Evolutionary conservation across 2,329 filamentous ascomycete genomes (phyloP).

Genomic region (Aspergillus quadricinctus): DNA sequence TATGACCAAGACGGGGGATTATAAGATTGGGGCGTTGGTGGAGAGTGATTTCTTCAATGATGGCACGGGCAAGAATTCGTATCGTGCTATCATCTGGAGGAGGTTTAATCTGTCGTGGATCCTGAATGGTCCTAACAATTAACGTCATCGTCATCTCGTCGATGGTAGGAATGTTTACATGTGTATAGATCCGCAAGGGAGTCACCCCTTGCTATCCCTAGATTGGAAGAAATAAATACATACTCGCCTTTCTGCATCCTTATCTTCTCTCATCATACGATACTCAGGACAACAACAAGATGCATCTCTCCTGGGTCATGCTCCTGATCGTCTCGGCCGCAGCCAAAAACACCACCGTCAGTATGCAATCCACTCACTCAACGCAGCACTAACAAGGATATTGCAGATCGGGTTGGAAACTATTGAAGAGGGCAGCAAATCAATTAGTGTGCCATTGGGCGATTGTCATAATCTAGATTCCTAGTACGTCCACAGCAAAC

Average conservation of each 20-base stretch:
- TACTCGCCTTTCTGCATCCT: no score
- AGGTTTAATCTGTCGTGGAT: slow-evolving; percentile 9
- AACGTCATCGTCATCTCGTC: neutral
- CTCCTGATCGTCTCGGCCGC: neutral
- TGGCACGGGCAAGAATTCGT: neutral
- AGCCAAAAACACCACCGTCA: slow-evolving; percentile 1
- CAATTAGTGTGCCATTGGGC: slow-evolving; percentile 3
- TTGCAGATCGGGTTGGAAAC: slow-evolving; percentile 14
- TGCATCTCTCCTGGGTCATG: neutral
- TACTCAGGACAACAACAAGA: neutral
- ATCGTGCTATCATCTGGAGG: slow-evolving; percentile 5
- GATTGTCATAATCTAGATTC: slow-evolving; percentile 7
- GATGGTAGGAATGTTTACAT: neutral
- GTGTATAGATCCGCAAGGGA: neutral
- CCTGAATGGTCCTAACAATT: slow-evolving; percentile 7
- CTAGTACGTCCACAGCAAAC: slow-evolving; percentile 3
- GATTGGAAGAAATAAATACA: neutral
- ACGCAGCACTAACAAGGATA: neutral
- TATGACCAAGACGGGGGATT: slow-evolving; percentile 6
- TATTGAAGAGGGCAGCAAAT: slow-evolving; percentile 1
- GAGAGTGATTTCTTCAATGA: slow-evolving; percentile 7
- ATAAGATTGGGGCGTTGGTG: slow-evolving; percentile 5
- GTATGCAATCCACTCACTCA: neutral
- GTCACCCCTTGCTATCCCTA: neutral
- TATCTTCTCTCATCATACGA: no score